A percentile compares a stretch with the other conserved stretches of the same genome.
Evolutionary conservation across 106 monocot genomes (phyloP).

Genomic region (Allium sativum): DNA sequence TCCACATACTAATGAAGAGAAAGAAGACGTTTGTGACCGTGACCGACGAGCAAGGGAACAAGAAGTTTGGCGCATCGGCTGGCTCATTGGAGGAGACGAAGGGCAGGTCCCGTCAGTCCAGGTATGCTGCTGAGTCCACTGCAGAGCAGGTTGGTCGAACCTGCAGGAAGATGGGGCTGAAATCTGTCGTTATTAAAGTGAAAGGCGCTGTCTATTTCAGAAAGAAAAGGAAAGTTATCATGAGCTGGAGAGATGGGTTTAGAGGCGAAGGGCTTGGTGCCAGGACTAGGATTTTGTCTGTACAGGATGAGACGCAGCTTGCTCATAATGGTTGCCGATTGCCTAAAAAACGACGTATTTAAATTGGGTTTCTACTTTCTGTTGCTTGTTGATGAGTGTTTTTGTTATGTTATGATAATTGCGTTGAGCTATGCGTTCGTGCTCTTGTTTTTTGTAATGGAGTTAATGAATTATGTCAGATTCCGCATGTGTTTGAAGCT

Average conservation of each 20-base stretch:
- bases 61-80: constrained; percentile 7
- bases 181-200: constrained; percentile 22
- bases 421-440: too few relatives aligned
- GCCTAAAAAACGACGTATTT: background rate
- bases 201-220: constrained; percentile 14
- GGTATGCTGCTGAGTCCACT: constrained; percentile 27
- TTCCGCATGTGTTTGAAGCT: too few relatives aligned
- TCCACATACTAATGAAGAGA: background rate
- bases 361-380: background rate
- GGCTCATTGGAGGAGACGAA: constrained; percentile 13
- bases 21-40: constrained; percentile 13
- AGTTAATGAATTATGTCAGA: too few relatives aligned
- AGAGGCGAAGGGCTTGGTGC: constrained; percentile 16
- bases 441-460: too few relatives aligned
- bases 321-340: constrained; percentile 1
- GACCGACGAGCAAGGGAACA: constrained; percentile 9
- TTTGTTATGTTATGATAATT: too few relatives aligned
- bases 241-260: constrained; percentile 24
- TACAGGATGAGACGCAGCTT: constrained; percentile 18
- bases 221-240: constrained; percentile 24
- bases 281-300: constrained; percentile 14
- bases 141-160: constrained; percentile 19
- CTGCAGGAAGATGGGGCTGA: constrained; percentile 13
- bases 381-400: too few relatives aligned
- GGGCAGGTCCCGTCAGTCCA: constrained; percentile 16